Evolutionary conservation across 345 rosid species (phyloP).

Genomic region (Hibiscus mutabilis): DNA sequence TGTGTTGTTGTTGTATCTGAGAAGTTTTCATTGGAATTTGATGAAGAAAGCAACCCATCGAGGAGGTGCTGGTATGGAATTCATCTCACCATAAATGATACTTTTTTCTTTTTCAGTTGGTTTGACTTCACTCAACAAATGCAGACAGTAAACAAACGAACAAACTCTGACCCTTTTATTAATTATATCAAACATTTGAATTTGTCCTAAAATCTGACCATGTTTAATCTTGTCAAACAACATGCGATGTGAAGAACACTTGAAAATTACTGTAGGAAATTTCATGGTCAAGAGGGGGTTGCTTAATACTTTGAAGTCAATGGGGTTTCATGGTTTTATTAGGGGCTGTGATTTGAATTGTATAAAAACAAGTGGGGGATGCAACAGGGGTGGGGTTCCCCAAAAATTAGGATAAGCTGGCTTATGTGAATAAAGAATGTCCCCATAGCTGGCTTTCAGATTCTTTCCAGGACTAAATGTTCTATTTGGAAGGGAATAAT

Average conservation of each 20-base stretch:
- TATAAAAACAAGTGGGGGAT: too few species aligned
- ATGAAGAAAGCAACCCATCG: constrained; percentile 8
- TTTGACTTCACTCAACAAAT: neutral
- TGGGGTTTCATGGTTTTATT: neutral
- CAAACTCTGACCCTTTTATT: neutral
- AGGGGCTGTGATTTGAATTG: neutral
- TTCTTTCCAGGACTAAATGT: too few species aligned
- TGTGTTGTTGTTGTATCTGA: neutral
- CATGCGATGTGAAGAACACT: too few species aligned
- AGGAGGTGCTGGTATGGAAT: neutral
- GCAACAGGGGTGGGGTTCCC: too few species aligned
- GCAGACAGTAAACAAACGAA: neutral
- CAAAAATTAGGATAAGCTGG: too few species aligned
- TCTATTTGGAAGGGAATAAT: neutral
- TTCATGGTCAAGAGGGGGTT: neutral
- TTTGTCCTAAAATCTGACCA: too few species aligned
- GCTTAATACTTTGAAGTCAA: neutral
- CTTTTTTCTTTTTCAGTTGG: neutral
- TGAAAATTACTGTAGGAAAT: neutral
- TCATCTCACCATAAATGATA: neutral
- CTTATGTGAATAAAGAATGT: neutral
- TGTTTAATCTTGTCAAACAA: neutral
- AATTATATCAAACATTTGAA: too few species aligned
- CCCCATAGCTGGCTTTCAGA: too few species aligned
- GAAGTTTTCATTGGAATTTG: neutral